Conservation (phyloP, 257 asterid species). For the Mitragyna speciosa region DNA sequence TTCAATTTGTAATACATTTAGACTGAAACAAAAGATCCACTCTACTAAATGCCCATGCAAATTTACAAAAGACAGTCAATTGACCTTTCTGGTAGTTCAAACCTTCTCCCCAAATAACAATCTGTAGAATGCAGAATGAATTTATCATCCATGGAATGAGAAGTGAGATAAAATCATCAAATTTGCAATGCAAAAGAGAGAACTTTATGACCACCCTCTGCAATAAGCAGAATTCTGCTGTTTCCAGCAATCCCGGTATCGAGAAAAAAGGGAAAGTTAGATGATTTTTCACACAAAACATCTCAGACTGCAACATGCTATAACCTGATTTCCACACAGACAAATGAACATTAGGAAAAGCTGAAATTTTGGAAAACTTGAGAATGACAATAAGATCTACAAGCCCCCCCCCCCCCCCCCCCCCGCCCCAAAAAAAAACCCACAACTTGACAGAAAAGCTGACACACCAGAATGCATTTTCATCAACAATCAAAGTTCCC, state of each 20-base stretch:
- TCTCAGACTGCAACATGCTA: conserved; percentile 45
- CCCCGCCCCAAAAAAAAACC: conserved; percentile 12
- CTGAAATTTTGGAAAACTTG: conserved; percentile 19
- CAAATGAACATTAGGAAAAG: conserved; percentile 9
- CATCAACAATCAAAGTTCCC: conserved; percentile 19
- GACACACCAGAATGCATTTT: conserved; percentile 29
- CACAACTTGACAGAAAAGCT: conserved; percentile 22
- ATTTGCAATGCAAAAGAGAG: not conserved
- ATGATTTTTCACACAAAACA: conserved; percentile 26
- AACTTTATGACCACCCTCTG: conserved; percentile 1
- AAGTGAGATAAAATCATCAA: not conserved
- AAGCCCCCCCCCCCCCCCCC: conserved; percentile 43
- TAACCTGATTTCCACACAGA: conserved; percentile 11
- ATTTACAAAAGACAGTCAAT: not conserved
- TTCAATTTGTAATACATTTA: conserved; percentile 8
- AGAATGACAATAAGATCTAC: conserved; percentile 41
- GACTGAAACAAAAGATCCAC: not conserved
- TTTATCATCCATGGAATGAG: not conserved
- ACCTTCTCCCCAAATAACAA: not conserved
- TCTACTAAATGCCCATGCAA: conserved; percentile 13
- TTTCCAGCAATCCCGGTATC: not conserved
- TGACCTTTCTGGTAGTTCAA: not conserved
- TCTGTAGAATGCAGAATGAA: not conserved
- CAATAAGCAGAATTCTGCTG: conserved; percentile 5
- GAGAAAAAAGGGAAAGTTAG: conserved; percentile 24